Evolutionary conservation across 140 eudicot genomes (phyloP), one percentile per base, ranked within the genome.

Genomic region (Flaveria floridana): DNA sequence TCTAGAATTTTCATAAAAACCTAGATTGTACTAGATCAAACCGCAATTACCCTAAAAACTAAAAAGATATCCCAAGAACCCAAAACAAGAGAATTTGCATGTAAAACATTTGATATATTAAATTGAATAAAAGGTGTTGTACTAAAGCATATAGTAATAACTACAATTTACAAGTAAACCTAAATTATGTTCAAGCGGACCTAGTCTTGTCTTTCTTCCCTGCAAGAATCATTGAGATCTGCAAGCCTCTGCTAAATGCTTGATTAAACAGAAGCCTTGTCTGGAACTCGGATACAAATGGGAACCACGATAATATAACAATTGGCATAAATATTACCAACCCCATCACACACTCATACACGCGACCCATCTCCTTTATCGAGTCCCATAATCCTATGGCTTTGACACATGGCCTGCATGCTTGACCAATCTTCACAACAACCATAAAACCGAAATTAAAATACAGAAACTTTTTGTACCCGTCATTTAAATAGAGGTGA

Each of bases 171-270:
- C 84, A 80, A 48, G 72, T 47, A 67, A n/a, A 39, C 58, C 65
- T 30, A 11, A 46, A 47, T 15, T 39, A 46, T 39, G 63, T 52
- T 85, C 83, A 80, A 56, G 75, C 71, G 73, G 70, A 61, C 15
- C 67, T 70, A 25, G 76, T 67, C 74, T 83, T 83, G 81, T 92
- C 98, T 71, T 86, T 90, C 80, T 87, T 88, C 50, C 99, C 99
- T 2, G 97, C 84, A 75, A 94, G 95, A 80, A 94, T 94, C 99
- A 94, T 90, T 2, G 99, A 94, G 50, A 94, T 90, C 77, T 94
- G 99, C 66, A 94, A 96, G 9, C 99, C 99, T 83, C 96, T 82
- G 37, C 99, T 94, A 79, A 94, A 94, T 23, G 99, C 99, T 82
- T 94, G 99, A 79, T 94, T 94, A 67, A 94, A 94, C 58, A 94